Base-by-base conservation (phyloP, 164 flowering plant species). In the Tetrastigma voinierianum region DNA sequence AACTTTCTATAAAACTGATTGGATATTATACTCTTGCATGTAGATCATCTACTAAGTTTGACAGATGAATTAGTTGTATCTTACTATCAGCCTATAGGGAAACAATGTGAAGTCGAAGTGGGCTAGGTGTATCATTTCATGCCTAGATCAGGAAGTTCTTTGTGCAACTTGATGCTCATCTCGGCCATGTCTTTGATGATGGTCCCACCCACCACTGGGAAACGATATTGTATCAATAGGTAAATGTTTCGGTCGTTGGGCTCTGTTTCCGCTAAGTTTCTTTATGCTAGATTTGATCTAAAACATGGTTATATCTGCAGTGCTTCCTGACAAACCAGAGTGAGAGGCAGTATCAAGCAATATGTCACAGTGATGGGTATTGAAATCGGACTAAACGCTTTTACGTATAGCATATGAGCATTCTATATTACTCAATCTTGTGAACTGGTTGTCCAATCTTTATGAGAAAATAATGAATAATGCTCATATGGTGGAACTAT, bases 41-140 rank as follows among this genome's bases (percentile, higher is more conserved):
- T n/a, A n/a, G n/a, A 71, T 93, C 98, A 66, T 79, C 88, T 8
- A 90, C 98, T 16, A 93, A 93, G 68, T 93, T 93, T 69, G 96
- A 93, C 68, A 91, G 98, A 60, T 96, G 98, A 67, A 93, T 97
- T 46, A 97, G 98, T 49, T 91, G 98, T 97, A 63, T 93, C 97
- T 14, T 93, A 86, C 70, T 90, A 88, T 70, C 72, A 91, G 63
- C 89, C 94, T 2, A 60, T 88, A 3, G 94, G n/a, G 86, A n/a
- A 78, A 72, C 80, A 91, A 91, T 75, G 96, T 87, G 59, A 87
- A 89, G 66, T 83, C 93, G 11, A 88, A 91, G 73, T 66, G n/a
- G n/a, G n/a, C n/a, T 89, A 57, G 98, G 78, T 93, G 97, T 0
- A 83, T 93, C 40, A 87, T 23, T 88, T 93, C 87, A 89, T 93